Base-by-base conservation (phyloP, 495 filamentous ascomycete genomes). In the Parmelia sp. region DNA sequence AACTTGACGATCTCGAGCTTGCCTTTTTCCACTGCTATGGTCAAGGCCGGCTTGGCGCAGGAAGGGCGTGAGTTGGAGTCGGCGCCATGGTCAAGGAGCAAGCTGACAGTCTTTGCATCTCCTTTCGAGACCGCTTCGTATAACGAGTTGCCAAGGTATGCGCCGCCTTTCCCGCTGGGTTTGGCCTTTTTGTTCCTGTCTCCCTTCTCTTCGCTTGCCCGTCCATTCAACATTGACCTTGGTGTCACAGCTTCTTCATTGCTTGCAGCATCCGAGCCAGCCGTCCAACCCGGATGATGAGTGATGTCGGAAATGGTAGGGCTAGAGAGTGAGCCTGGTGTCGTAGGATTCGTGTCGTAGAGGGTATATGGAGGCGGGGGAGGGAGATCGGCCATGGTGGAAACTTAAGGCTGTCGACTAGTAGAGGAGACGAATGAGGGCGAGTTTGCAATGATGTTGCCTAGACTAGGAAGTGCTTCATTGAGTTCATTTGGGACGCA, bases 311-410 rank as follows among this genome's bases (percentile, higher is more conserved):
- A 17, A 10, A 40, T 33, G 5, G 37, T 36, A 14, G 42, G 10
- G 25, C 31, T 58, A 39, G 65, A 3, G 39, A 21, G n/a, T 25
- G 65, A 58, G n/a, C n/a, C 42, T 23, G 42, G 25, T 14, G 37
- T 25, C 15, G 10, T 36, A 2, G 19, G 15, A 19, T 51, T 58
- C 12, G 65, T 21, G 45, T 67, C 65, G 11, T 44, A 31, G 35
- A 14, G 42, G 3, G 65, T 57, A 31, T 67, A 67, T 4, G 65
- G 60, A 15, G 65, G 65, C 17, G 65, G 65, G 45, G 65, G 65
- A 15, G 40, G 62, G 17, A 42, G 35, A 25, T 59, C 60, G 53
- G 51, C 53, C 65, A 66, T 66, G 1, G n/a, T 58, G 65, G 45
- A 25, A 19, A 9, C n/a, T n/a, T 8, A 27, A 8, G 6, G n/a